Base-by-base conservation (phyloP, 352 stramenopile species). In the Globisporangium alternatum region DNA sequence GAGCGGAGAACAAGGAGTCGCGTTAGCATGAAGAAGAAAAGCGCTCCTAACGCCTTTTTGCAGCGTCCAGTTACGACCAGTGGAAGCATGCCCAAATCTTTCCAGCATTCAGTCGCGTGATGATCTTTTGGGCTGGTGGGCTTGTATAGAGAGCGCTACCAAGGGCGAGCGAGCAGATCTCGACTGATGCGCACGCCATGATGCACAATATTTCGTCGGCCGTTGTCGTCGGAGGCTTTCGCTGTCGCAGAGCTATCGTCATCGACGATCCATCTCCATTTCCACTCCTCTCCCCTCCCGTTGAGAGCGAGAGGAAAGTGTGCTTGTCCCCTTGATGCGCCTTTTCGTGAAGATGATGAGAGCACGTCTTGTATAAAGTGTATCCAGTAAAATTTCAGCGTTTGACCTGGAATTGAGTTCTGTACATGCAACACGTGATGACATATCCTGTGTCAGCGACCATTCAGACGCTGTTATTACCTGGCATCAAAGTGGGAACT, bases 251-350 rank as follows among this genome's bases (percentile, higher is more conserved):
- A n/a, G 49, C 7, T 41, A 39, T 56, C 49, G 49, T 12, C 49
- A 56, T 43, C 28, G 17, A 15, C 12, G 28, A 1, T 8, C 51
- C 51, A 56, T 56, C 51, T 56, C 51, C 51, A 56, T 22, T 41
- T 15, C 33, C 33, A 3, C 33, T 39, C 33, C 33, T 37, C 33
- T 37, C 33, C 45, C 12, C 7, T 22, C n/a, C 44, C 22, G 33
- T 35, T 54, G 28, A 54, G 48, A 56, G 49, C 15, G 28, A 39
- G 28, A 33, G 25, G 49, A 25, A 56, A 39, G 33, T 25, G 49
- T 21, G 49, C 25, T 22, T 13, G 31, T 39, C n/a, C 48, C 49
- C 48, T 9, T 37, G 49, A 56, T 56, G 49, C 28, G 49, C n/a
- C 22, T 35, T 8, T n/a, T 56, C 15, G 39, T 43, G 39, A n/a